phyloP scores from a whole-genome alignment of 2,329 filamentous ascomycete genomes.

The Monilinia vaccinii-corymbosi region DNA sequence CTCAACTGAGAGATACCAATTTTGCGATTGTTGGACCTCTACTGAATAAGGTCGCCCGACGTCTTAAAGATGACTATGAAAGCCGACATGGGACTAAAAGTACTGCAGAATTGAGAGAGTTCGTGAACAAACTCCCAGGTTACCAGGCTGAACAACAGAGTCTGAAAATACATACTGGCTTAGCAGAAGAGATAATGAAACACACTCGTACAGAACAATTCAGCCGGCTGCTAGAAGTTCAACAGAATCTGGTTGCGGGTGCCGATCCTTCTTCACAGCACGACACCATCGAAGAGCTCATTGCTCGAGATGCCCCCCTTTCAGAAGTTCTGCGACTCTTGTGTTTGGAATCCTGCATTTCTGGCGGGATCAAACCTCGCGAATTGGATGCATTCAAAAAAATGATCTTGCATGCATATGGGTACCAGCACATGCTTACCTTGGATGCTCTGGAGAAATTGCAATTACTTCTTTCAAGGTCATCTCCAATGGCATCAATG shows the following conservation, averaged over 20 bases:
- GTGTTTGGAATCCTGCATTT: slow-evolving; percentile 85
- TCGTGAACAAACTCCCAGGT: slow-evolving; percentile 85
- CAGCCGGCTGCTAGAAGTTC: slow-evolving; percentile 79
- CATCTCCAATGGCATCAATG: slow-evolving; percentile 70
- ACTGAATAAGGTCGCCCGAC: slow-evolving; percentile 82
- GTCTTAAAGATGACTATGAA: slow-evolving; percentile 81
- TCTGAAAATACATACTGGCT: slow-evolving; percentile 80
- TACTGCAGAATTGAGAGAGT: slow-evolving; percentile 84
- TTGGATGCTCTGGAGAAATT: slow-evolving; percentile 82
- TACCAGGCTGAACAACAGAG: slow-evolving; percentile 92
- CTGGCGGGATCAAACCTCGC: slow-evolving; percentile 77
- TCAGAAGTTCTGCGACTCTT: slow-evolving; percentile 75
- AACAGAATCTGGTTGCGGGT: slow-evolving; percentile 89
- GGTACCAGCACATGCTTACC: slow-evolving; percentile 88
- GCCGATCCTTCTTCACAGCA: slow-evolving; percentile 83
- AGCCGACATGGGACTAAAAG: slow-evolving; percentile 78
- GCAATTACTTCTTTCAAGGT: slow-evolving; percentile 70
- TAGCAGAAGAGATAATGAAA: slow-evolving; percentile 94
- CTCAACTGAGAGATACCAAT: slow-evolving; percentile 81
- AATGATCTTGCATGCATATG: slow-evolving; percentile 83
- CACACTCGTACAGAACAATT: slow-evolving; percentile 85
- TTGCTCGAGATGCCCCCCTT: slow-evolving; percentile 74
- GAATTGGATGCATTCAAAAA: slow-evolving; percentile 87
- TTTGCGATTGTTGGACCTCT: slow-evolving; percentile 88
- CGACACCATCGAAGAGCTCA: slow-evolving; percentile 88